Evolutionary conservation across 441 rosid genomes (phyloP).

Genomic region (Corymbia citriodora): DNA sequence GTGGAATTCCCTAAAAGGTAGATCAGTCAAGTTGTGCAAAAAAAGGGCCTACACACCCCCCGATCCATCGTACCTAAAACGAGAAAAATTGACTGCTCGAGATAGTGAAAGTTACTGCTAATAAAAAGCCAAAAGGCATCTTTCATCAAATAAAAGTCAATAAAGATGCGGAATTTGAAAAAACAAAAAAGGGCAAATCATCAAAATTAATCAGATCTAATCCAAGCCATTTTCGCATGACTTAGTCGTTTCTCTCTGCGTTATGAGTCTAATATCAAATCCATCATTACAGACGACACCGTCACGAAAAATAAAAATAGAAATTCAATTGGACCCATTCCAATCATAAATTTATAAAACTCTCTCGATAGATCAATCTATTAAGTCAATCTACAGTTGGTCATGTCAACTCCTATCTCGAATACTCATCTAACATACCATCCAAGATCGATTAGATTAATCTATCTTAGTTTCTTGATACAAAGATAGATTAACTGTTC

Average conservation of each 20-base stretch:
- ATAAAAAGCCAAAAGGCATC: background rate
- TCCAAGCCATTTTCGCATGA: background rate
- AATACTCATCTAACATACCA: background rate
- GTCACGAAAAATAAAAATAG: fast-evolving
- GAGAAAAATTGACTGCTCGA: background rate
- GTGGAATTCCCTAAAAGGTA: background rate
- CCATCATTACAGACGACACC: fast-evolving
- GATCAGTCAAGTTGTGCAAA: background rate
- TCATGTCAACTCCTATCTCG: background rate
- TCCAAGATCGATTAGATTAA: background rate
- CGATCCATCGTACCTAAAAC: background rate
- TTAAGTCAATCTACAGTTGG: background rate
- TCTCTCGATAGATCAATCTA: background rate
- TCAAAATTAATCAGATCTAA: background rate
- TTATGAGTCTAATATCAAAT: background rate
- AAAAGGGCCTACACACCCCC: no score
- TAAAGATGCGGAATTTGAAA: background rate
- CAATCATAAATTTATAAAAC: background rate
- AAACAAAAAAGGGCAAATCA: background rate
- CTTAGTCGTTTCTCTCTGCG: fast-evolving
- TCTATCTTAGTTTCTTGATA: background rate
- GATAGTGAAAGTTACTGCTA: background rate
- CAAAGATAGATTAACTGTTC: no score
- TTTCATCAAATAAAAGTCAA: background rate
- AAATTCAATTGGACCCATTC: no score